Conservation (phyloP, 2,329 filamentous ascomycete species). For the Calycina herbarum region DNA sequence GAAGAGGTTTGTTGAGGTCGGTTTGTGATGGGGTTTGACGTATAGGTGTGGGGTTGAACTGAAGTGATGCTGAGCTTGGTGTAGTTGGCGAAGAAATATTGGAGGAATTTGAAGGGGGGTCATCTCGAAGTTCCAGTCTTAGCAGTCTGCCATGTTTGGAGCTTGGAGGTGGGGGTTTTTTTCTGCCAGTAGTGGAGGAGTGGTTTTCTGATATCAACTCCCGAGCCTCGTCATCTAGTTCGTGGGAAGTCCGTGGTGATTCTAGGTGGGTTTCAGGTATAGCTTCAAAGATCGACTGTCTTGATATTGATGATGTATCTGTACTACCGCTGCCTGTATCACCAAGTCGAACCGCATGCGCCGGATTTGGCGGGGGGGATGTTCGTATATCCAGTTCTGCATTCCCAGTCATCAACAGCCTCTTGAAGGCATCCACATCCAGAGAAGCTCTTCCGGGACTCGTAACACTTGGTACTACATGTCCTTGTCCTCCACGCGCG, state of each 20-base stretch:
- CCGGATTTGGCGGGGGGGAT: constrained; percentile 33
- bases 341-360: constrained; percentile 28
- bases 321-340: constrained; percentile 51
- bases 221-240: constrained; percentile 52
- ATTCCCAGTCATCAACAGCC: constrained; percentile 73
- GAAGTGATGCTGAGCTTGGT: constrained; percentile 1
- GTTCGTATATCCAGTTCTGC: constrained; percentile 41
- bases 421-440: constrained; percentile 77
- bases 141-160: constrained; percentile 79
- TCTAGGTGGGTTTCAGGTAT: constrained; percentile 43
- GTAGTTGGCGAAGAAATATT: constrained; percentile 28
- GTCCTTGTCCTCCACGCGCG: constrained; percentile 23
- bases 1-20: constrained; percentile 63
- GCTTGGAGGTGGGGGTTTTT: constrained; percentile 71
- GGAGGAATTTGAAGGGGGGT: constrained; percentile 41
- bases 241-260: constrained; percentile 59
- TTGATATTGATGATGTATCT: constrained; percentile 59
- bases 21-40: constrained; percentile 39
- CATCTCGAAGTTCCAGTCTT: constrained; percentile 47
- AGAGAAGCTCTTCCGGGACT: constrained; percentile 48
- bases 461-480: constrained; percentile 22
- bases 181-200: constrained; percentile 50
- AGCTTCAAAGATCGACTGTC: constrained; percentile 59
- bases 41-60: constrained; percentile 19
- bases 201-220: constrained; percentile 34